Conservation (phyloP, 2,329 filamentous ascomycete species). For the Myriangium duriaei region DNA sequence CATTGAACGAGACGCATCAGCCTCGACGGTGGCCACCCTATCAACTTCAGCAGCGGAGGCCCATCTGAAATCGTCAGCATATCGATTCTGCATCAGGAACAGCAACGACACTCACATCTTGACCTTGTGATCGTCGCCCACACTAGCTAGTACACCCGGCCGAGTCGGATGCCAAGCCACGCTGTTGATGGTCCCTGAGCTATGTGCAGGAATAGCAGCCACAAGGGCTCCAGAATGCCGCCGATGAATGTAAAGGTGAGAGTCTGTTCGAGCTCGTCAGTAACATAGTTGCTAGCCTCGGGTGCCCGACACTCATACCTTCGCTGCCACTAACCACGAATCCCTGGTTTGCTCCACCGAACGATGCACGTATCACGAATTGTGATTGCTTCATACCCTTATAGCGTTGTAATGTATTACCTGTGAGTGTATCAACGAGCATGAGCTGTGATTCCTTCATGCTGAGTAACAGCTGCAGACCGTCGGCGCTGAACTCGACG, state of each 20-base stretch:
- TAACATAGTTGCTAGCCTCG: conserved; percentile 4
- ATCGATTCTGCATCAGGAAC: neutral
- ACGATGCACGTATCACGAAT: conserved; percentile 68
- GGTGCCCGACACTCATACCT: conserved; percentile 37
- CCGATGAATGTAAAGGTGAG: conserved; percentile 77
- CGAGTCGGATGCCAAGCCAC: conserved; percentile 81
- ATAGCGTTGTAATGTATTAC: conserved; percentile 57
- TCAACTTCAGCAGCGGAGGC: conserved; percentile 3
- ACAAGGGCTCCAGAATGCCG: conserved; percentile 67
- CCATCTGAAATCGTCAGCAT: conserved; percentile 3
- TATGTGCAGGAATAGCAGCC: conserved; percentile 64
- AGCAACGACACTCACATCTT: conserved; percentile 56
- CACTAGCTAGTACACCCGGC: conserved; percentile 75
- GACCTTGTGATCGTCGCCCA: conserved; percentile 74
- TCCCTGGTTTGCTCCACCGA: conserved; percentile 83
- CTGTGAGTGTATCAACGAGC: conserved; percentile 63
- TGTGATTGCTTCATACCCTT: conserved; percentile 61
- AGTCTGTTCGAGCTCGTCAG: conserved; percentile 37
- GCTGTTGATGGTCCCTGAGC: conserved; percentile 66
- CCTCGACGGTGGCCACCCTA: no score
- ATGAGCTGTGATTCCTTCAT: conserved; percentile 64
- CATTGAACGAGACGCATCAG: no score
- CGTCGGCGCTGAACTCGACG: conserved; percentile 69
- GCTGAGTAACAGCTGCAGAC: conserved; percentile 70
- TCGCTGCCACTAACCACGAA: conserved; percentile 89